Evolutionary conservation across 257 asterid species (phyloP).

Genomic region (Plantago ovata): DNA sequence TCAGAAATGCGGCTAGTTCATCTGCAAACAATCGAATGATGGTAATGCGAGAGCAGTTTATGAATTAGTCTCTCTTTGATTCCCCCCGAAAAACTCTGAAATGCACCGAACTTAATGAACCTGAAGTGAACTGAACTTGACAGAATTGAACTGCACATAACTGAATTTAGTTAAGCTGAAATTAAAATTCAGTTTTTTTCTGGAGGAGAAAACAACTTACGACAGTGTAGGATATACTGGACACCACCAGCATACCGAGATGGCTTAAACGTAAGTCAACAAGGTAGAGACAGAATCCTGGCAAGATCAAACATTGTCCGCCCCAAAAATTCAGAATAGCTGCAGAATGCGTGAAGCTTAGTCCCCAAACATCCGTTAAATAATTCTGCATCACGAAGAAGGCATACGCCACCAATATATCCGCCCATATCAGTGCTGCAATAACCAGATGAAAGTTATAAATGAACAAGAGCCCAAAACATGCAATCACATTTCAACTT

Average conservation of each 20-base stretch:
- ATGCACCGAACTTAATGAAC: too few species aligned
- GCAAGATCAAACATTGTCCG: conserved; percentile 29
- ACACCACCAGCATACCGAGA: conserved; percentile 31
- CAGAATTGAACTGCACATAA: too few species aligned
- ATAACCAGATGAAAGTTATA: conserved; percentile 2
- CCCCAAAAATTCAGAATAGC: conserved; percentile 41
- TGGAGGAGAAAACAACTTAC: conserved; percentile 39
- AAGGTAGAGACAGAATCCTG: conserved; percentile 21
- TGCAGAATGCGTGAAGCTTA: conserved; percentile 49
- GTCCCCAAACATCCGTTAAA: conserved; percentile 52
- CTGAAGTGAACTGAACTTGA: too few species aligned
- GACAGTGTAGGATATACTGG: conserved; percentile 33
- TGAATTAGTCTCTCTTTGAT: too few species aligned
- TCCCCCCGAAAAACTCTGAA: too few species aligned
- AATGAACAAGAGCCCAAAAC: neutral
- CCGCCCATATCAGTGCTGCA: conserved; percentile 34
- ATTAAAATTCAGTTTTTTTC: neutral
- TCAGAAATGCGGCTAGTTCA: too few species aligned
- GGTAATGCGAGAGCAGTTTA: too few species aligned
- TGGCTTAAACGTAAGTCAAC: conserved; percentile 32
- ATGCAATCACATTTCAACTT: neutral
- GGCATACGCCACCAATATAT: conserved; percentile 24
- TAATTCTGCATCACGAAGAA: conserved; percentile 47
- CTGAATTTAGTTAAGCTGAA: neutral
- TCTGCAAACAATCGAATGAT: too few species aligned